Evolutionary conservation across 2,329 filamentous ascomycete species (phyloP).

Genomic region (Bipolaris oryzae): DNA sequence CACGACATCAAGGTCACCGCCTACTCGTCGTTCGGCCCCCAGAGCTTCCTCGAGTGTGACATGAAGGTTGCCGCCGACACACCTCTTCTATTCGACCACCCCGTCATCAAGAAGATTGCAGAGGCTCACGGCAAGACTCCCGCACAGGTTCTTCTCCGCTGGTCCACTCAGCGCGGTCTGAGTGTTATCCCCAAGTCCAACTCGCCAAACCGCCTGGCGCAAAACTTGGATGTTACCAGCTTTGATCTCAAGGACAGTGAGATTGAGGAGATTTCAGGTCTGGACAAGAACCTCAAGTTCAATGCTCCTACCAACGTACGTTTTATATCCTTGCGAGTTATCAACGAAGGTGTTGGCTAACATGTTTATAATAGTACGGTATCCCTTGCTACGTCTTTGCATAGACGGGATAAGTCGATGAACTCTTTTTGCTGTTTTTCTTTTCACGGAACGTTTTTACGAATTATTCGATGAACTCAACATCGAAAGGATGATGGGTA

Average conservation of each 20-base stretch:
- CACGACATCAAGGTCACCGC: constrained; percentile 44
- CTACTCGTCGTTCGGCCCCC: constrained; percentile 56
- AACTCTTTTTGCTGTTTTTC: background rate
- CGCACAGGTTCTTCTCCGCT: constrained; percentile 82
- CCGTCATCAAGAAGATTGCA: constrained; percentile 71
- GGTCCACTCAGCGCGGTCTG: constrained; percentile 74
- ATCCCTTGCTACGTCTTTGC: constrained; percentile 46
- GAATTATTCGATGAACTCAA: background rate
- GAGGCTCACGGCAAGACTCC: constrained; percentile 68
- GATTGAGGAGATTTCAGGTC: constrained; percentile 37
- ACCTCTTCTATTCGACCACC: constrained; percentile 43
- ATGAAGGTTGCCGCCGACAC: constrained; percentile 43
- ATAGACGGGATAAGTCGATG: constrained; percentile 17
- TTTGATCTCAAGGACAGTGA: constrained; percentile 41
- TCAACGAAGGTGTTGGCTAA: constrained; percentile 18
- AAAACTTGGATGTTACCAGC: constrained; percentile 43
- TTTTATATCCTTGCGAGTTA: background rate
- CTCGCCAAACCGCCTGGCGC: constrained; percentile 34
- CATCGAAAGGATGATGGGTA: too few species aligned
- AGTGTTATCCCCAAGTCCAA: constrained; percentile 49
- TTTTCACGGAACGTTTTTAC: background rate
- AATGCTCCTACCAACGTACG: constrained; percentile 46
- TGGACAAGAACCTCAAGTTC: constrained; percentile 43
- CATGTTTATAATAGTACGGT: constrained; percentile 33
- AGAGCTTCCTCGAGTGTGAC: constrained; percentile 46